Evolutionary conservation across 768 basidiomycete species (phyloP), one percentile per base, ranked within the genome.

Genomic region (Pulveroboletus sp.): DNA sequence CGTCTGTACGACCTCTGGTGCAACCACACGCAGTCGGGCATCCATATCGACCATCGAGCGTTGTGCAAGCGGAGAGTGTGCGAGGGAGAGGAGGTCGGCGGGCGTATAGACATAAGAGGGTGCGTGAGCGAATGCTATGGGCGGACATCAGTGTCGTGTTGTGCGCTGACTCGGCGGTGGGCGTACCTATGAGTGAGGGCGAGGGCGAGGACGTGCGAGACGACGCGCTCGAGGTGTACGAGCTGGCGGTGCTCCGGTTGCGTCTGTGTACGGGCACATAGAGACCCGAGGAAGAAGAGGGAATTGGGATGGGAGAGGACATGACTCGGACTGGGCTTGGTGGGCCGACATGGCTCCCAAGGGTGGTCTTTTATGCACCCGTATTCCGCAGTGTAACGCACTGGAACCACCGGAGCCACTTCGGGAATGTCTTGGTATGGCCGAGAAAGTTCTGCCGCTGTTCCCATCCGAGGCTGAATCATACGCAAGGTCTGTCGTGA

Each of bases 241-340:
- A 56, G 49, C 60, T 58, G 17, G 38, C 19, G 27, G 56, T 1
- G 45, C 46, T 42, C 31, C 8, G 50, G 29, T 45, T 40, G 27
- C 75, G 70, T 52, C 64, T 70, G 43, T 77, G 74, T 0, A 76
- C 49, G 21, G 76, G 75, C 32, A 76, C 44, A 46, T 77, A 77
- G 25, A 71, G 59, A 8, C 16, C 27, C 29, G 55, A 35, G 27
- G 62, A 23, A 14, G 43, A 51, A 31, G 40, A 40, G 21, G 57
- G 50, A 27, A 57, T 52, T 7, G 51, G 23, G 44, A 65, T 51
- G 6, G 64, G 50, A 5, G 58, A 59, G 33, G 69, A 63, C 67
- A 71, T 67, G 33, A 32, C 43, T 12, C n/a, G 21, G 14, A 16
- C 39, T 47, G 45, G 12, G n/a, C n/a, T 17, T 19, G 27, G 12